Evolutionary conservation across 306 rosid genomes (phyloP).

Genomic region (Castanea sativa): DNA sequence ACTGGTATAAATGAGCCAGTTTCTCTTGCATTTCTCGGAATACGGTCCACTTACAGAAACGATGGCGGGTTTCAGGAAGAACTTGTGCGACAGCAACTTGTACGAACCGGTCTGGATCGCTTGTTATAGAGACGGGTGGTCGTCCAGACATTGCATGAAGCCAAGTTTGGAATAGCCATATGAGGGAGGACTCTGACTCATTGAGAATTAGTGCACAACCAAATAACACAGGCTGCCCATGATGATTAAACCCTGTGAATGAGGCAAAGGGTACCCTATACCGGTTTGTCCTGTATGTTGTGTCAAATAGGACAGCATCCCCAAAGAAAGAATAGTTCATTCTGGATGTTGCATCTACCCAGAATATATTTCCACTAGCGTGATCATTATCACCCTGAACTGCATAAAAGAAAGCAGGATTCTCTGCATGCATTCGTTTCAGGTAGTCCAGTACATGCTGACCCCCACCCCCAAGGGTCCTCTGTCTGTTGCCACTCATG

Average conservation of each 20-base stretch:
- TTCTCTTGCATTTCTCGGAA: conserved; percentile 61
- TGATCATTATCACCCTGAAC: conserved; percentile 61
- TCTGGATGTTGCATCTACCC: conserved; percentile 72
- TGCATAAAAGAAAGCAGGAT: conserved; percentile 68
- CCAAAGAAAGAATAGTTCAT: conserved; percentile 74
- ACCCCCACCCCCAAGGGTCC: conserved; percentile 61
- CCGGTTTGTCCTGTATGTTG: conserved; percentile 52
- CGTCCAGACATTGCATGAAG: conserved; percentile 74
- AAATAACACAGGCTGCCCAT: conserved; percentile 73
- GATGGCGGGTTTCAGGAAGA: conserved; percentile 67
- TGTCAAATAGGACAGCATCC: conserved; percentile 72
- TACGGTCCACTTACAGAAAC: conserved; percentile 65
- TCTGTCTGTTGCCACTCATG: conserved; percentile 74
- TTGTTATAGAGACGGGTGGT: conserved; percentile 69
- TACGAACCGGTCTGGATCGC: conserved; percentile 59
- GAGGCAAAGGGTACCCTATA: conserved; percentile 65
- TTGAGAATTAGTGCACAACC: conserved; percentile 69
- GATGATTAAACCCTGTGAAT: conserved; percentile 76
- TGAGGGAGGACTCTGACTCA: conserved; percentile 63
- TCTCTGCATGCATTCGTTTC: conserved; percentile 81
- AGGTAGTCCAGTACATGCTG: conserved; percentile 76
- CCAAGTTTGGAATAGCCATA: conserved; percentile 82
- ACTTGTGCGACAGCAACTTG: conserved; percentile 71
- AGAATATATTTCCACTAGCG: conserved; percentile 63
- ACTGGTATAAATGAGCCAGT: conserved; percentile 54